These are phyloP conservation scores for Periconia sp. DNA, from an alignment of 2,329 filamentous ascomycete species.

Conservation along the genomic window DNA sequence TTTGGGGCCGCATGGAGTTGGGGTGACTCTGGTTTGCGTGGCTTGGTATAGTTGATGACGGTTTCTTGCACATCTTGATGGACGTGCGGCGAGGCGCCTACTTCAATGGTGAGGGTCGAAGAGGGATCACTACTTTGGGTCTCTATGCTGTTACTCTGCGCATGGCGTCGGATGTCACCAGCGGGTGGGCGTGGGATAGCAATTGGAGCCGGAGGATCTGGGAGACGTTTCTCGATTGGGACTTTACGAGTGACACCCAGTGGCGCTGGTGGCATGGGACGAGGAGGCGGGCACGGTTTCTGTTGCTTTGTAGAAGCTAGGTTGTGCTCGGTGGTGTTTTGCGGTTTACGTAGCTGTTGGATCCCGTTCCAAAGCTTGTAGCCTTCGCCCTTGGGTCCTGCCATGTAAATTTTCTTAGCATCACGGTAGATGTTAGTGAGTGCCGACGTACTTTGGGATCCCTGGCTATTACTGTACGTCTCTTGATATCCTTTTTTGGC, in stretches of 20 bases:
- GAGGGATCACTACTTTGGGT: background rate
- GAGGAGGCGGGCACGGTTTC: background rate
- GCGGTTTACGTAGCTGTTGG: constrained; percentile 11
- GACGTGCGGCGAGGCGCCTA: constrained; percentile 7
- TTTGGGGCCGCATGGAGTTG: constrained; percentile 4
- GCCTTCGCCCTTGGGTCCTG: constrained; percentile 29
- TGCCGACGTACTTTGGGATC: background rate
- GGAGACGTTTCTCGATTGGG: background rate
- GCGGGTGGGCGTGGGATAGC: background rate
- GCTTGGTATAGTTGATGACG: constrained; percentile 1
- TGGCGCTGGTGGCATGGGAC: background rate
- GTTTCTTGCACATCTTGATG: constrained; percentile 7
- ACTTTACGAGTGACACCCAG: background rate
- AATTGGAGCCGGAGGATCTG: background rate
- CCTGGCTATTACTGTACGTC: background rate
- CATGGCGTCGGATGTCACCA: background rate
- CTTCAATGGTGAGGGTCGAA: background rate
- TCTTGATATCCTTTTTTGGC: background rate
- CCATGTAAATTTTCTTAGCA: constrained; percentile 22
- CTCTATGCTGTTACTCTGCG: background rate
- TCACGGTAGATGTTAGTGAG: constrained; percentile 5
- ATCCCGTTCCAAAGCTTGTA: constrained; percentile 24
- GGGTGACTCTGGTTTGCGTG: background rate
- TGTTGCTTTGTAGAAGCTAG: background rate
- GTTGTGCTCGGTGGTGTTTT: background rate